Conservation (phyloP, 805 yeast species). For the Martiniozyma abietophila region DNA sequence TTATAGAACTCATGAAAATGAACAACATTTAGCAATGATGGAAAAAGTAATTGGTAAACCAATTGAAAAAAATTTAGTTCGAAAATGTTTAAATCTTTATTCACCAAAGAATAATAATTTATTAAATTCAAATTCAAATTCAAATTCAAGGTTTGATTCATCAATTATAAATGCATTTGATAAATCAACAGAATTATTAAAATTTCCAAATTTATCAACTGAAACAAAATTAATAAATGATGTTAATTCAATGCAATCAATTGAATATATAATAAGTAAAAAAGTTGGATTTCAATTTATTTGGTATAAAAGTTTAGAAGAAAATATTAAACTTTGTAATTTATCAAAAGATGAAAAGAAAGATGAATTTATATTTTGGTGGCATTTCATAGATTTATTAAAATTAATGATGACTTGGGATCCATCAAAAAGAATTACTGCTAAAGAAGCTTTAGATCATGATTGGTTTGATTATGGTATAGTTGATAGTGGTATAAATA, state of each 20-base stretch:
- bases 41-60: constrained; percentile 59
- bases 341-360: constrained; percentile 32
- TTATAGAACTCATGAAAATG: constrained; percentile 89
- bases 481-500: constrained; percentile 40
- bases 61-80: constrained; percentile 33
- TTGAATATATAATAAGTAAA: constrained; percentile 23
- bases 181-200: constrained; percentile 22
- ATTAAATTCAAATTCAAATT: constrained; percentile 8
- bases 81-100: constrained; percentile 23
- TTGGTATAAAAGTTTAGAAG: constrained; percentile 17
- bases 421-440: constrained; percentile 42
- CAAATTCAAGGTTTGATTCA: constrained; percentile 12
- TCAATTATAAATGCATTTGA: constrained; percentile 25
- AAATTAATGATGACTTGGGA: constrained; percentile 40
- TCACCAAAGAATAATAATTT: constrained; percentile 6
- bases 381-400: constrained; percentile 50
- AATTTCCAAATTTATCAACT: constrained; percentile 30
- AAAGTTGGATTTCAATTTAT: constrained; percentile 24
- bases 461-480: constrained; percentile 71
- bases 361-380: constrained; percentile 76
- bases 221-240: constrained; percentile 28
- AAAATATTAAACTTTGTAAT: constrained; percentile 17
- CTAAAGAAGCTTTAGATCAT: constrained; percentile 46
- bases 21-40: constrained; percentile 94
- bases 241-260: constrained; percentile 24